Base-by-base conservation (phyloP, 2,329 filamentous ascomycete species). In the Talaromyces sp. region DNA sequence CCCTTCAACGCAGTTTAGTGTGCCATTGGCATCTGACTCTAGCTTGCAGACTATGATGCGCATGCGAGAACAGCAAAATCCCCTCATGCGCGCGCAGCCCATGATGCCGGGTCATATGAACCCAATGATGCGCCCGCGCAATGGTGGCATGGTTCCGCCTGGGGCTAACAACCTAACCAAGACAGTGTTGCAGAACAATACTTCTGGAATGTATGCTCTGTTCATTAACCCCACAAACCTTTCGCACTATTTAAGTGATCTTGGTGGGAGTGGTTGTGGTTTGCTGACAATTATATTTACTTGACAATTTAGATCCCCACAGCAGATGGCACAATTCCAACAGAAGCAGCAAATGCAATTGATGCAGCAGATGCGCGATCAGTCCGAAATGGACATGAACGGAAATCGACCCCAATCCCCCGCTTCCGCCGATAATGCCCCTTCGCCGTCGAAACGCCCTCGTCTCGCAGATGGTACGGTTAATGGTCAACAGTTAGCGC, bases 391-490 rank as follows among this genome's bases (percentile, higher is more conserved):
- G 83, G 91, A 96, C 65, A 88, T 88, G 72, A 90, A 88, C 73
- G 89, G 88, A 55, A 86, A 87, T 62, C 85, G 91, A 54, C 87
- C 91, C 24, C 86, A 87, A 52, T 96, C 93, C 30, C 93, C 93
- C 7, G 86, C 86, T 46, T 87, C 88, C 33, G 87, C 86, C 49
- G 92, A 97, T 48, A 94, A 94, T 66, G 91, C 90, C 22, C 91
- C 91, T 4, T 97, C 93, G 29, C 93, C 93, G 2, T 93, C 89
- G 58, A 97, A 97, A 78, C 85, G 92, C 66, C 90, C 87, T 52
- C 89, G 92, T 52, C 83, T 96, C 55, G 90, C 92, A 60, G 86
- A 87, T 66, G 81, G 81, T 30, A 81, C 82, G 9, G 91, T 90
- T 74, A 90, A 90, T 69, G 86, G 86, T 57, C 86, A 86, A 67